Percentiles rank a stretch among this genome's conserved stretches.
Evolutionary conservation across 1,139 yeast genomes (phyloP).

Genomic region (Wickerhamomyces sp.): DNA sequence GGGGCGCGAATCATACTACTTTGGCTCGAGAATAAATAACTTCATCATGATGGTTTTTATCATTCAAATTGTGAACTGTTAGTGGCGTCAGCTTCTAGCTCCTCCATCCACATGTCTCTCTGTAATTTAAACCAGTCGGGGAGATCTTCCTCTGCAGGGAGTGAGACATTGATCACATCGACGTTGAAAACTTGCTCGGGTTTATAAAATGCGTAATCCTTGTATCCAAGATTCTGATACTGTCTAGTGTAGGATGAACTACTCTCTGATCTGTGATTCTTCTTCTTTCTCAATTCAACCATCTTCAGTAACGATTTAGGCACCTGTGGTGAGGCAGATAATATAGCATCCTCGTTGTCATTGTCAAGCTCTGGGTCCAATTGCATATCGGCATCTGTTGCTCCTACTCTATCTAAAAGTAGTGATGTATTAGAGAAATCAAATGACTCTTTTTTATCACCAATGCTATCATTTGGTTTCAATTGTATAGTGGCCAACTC

Average conservation of each 20-base stretch:
- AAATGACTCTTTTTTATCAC: constrained; percentile 3
- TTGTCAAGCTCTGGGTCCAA: constrained; percentile 20
- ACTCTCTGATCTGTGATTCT: constrained; percentile 29
- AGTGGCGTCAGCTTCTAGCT: constrained; percentile 12
- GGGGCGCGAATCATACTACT: constrained; percentile 15
- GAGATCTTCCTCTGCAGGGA: constrained; percentile 58
- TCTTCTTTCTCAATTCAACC: constrained; percentile 48
- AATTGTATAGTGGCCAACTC: constrained; percentile 64
- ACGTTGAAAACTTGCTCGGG: constrained; percentile 23
- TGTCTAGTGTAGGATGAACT: neutral
- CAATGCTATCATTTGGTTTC: constrained; percentile 11
- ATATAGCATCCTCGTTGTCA: constrained; percentile 47
- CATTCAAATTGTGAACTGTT: no score
- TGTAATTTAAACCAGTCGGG: constrained; percentile 71
- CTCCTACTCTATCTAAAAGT: constrained; percentile 6
- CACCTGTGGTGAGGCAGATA: constrained; percentile 64
- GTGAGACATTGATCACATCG: constrained; percentile 33
- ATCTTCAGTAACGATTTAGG: constrained; percentile 54
- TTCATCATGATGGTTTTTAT: no score
- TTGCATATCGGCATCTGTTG: constrained; percentile 11
- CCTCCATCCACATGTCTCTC: constrained; percentile 59
- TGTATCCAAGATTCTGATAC: neutral
- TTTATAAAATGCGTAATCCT: constrained; percentile 15
- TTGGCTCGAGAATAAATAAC: no score
- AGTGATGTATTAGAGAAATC: neutral